These are phyloP conservation scores for Gossypium schwendimanii DNA, from an alignment of 441 rosid species.

Conservation along the genomic window DNA sequence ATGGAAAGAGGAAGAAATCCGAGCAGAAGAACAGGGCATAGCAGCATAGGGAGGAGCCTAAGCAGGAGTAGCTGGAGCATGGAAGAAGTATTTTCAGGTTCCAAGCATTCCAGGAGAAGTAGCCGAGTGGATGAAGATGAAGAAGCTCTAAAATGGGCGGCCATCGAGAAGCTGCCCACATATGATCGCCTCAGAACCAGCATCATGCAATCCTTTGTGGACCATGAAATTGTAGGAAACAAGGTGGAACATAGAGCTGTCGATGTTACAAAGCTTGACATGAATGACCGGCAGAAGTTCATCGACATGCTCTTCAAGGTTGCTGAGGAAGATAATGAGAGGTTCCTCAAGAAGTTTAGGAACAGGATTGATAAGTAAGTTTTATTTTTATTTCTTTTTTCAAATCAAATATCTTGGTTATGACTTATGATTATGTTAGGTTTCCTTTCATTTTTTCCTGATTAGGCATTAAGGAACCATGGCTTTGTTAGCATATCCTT, in stretches of 20 bases:
- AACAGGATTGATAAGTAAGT: conserved; percentile 58
- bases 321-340: conserved; percentile 66
- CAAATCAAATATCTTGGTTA: background rate
- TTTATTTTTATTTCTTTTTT: background rate
- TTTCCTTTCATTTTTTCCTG: background rate
- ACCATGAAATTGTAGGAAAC: conserved; percentile 30
- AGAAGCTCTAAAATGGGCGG: conserved; percentile 90
- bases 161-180: conserved; percentile 78
- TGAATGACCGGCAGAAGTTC: conserved; percentile 49
- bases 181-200: conserved; percentile 62
- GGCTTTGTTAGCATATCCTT: background rate
- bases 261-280: conserved; percentile 62
- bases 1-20: conserved; percentile 9
- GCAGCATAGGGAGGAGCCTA: conserved; percentile 45
- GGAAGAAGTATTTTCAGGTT: conserved; percentile 45
- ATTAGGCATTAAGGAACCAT: background rate
- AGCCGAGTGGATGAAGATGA: conserved; percentile 54
- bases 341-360: conserved; percentile 49
- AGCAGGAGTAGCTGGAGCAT: conserved; percentile 57
- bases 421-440: background rate
- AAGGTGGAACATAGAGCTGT: conserved; percentile 33
- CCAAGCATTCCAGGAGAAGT: conserved; percentile 39
- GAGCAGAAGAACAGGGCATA: conserved; percentile 8
- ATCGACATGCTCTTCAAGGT: conserved; percentile 54
- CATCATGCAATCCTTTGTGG: conserved; percentile 39